Evolutionary conservation across 768 basidiomycete genomes (phyloP), one percentile per base, ranked within the genome.

Genomic region (Podaxis pistillaris): DNA sequence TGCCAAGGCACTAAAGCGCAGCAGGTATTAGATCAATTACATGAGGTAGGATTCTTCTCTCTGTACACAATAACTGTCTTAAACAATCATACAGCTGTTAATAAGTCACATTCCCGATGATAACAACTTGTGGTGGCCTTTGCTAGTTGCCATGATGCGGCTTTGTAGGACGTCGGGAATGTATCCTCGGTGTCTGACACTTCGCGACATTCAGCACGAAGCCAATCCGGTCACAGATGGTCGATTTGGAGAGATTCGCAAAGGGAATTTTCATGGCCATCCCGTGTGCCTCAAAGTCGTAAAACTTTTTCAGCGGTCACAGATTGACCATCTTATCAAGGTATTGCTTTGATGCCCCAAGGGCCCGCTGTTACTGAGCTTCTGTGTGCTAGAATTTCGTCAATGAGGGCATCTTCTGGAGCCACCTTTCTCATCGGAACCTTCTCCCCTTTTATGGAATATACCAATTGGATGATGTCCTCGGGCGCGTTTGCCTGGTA

Each of bases 231-330:
- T 66, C 1, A 61, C 44, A n/a, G 44, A 15, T n/a, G 44, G 44
- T 46, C 44, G 19, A 15, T 75, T 73, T 55, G 68, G 71, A 6
- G 74, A 75, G n/a, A 68, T 75, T 13, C 72, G 69, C 65, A 71
- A 57, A 58, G 71, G 70, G 2, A 5, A 38, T 19, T 66, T 67
- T 49, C 58, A 63, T 0, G 69, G 67, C 7, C 62, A 66, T 36
- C n/a, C 52, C 2, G 69, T 74, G 0, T 72, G 70, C 52, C 36
- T 73, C 33, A 74, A 74, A 51, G 60, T 71, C 4, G 59, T 72
- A 24, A 71, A 65, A 41, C 56, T 71, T 33, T 74, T 71, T 30
- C 62, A 69, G 61, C 62, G 22, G 22, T 68, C 68, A 8, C 65
- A 68, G 36, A 63, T 55, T 36, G 51, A 63, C 12, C 56, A 63